Percentiles rank a stretch among this genome's conserved stretches.
phyloP scores from a whole-genome alignment of 805 yeast species.

The Suhomyces tanzawaensis region DNA sequence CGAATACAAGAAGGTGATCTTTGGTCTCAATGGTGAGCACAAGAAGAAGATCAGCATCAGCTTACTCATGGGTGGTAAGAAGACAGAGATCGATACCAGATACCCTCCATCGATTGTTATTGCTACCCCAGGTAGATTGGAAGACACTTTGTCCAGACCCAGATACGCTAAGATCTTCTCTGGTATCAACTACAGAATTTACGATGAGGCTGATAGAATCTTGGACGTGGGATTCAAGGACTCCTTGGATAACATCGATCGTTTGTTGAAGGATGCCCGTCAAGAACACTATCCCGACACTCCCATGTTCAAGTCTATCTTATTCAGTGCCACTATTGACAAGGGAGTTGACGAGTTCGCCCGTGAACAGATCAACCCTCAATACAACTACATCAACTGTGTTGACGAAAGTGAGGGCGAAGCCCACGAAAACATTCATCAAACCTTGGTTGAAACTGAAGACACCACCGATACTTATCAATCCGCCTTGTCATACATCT shows the following conservation, averaged over 20 bases:
- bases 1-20: conserved; percentile 52
- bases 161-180: conserved; percentile 46
- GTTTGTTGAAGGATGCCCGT: conserved; percentile 40
- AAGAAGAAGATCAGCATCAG: conserved; percentile 15
- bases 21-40: conserved; percentile 17
- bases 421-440: conserved; percentile 71
- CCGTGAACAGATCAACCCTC: conserved; percentile 47
- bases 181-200: conserved; percentile 60
- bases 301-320: conserved; percentile 54
- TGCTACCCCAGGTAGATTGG: conserved; percentile 87
- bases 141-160: conserved; percentile 54
- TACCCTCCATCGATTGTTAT: conserved; percentile 62
- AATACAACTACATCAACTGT: conserved; percentile 66
- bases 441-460: conserved; percentile 55
- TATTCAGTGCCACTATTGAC: conserved; percentile 89
- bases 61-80: conserved; percentile 66
- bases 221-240: conserved; percentile 78
- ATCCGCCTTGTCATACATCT: conserved; percentile 54
- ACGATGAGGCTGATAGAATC: conserved; percentile 91
- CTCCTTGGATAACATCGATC: conserved; percentile 58
- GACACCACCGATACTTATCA: conserved; percentile 56
- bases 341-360: conserved; percentile 67
- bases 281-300: conserved; percentile 18
- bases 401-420: conserved; percentile 72
- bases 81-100: conserved; percentile 29